A percentile compares a stretch with the other conserved stretches of the same genome.
phyloP scores from a whole-genome alignment of 2,329 filamentous ascomycete genomes.

The Colletotrichum shisoi region DNA sequence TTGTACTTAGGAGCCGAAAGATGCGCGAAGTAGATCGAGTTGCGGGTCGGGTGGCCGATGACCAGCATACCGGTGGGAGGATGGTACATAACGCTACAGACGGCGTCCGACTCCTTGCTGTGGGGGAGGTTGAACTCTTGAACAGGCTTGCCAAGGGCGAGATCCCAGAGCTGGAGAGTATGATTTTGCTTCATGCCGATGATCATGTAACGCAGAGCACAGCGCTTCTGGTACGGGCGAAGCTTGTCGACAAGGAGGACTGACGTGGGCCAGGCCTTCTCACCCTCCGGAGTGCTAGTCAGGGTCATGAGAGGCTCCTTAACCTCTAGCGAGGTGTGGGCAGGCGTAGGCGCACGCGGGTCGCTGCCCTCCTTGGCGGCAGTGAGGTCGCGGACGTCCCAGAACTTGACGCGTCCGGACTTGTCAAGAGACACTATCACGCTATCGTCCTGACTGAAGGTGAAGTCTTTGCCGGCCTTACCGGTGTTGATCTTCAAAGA shows the following conservation, averaged over 20 bases:
- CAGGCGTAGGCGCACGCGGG: constrained; percentile 61
- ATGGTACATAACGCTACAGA: constrained; percentile 96
- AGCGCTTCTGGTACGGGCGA: constrained; percentile 87
- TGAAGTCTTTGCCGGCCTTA: constrained; percentile 98
- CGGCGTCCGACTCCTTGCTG: constrained; percentile 94
- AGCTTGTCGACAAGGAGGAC: constrained; percentile 96
- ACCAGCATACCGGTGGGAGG: constrained; percentile 90
- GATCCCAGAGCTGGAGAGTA: constrained; percentile 97
- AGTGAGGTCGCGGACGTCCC: constrained; percentile 87
- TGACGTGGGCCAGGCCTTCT: constrained; percentile 97
- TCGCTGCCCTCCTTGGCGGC: constrained; percentile 61
- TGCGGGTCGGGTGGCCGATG: constrained; percentile 93
- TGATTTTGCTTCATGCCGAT: constrained; percentile 99
- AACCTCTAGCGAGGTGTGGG: constrained; percentile 73
- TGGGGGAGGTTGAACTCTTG: constrained; percentile 97
- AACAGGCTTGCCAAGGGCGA: constrained; percentile 91
- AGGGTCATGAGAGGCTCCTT: constrained; percentile 87
- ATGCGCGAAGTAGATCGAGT: constrained; percentile 97
- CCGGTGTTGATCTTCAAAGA: constrained; percentile 94
- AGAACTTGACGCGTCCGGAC: constrained; percentile 94
- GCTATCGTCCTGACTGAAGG: constrained; percentile 95
- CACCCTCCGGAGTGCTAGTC: constrained; percentile 82
- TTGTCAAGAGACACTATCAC: constrained; percentile 96
- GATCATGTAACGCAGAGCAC: constrained; percentile 91
- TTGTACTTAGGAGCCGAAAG: constrained; percentile 93